Evolutionary conservation across 805 yeast genomes (phyloP).

Genomic region (Teunomyces stri): DNA sequence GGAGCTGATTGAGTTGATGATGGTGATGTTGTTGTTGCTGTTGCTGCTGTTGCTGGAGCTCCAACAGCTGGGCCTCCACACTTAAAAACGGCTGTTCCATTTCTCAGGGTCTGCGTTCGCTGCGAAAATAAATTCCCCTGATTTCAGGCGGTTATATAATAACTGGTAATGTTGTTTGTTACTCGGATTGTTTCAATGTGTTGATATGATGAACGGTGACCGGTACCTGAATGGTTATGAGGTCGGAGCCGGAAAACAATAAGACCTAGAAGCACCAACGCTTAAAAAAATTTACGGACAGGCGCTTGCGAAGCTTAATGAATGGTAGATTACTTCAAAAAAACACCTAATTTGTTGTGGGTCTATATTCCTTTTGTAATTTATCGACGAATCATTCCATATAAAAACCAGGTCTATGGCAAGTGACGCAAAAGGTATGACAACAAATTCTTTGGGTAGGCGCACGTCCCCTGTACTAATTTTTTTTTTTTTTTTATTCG

Average conservation of each 20-base stretch:
- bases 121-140: no score
- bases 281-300: not conserved
- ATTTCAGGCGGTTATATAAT: no score
- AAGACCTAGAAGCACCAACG: not conserved
- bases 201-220: not conserved
- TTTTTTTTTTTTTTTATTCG: not conserved
- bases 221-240: slow-evolving; percentile 4
- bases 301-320: not conserved
- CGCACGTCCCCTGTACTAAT: not conserved
- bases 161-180: not conserved
- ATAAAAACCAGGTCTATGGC: not conserved
- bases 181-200: not conserved
- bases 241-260: not conserved
- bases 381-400: slow-evolving; percentile 1
- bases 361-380: not conserved
- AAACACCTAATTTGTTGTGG: no score
- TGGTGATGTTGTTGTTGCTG: slow-evolving; percentile 7
- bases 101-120: not conserved
- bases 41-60: slow-evolving; percentile 8
- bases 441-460: slow-evolving; percentile 1
- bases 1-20: slow-evolving; percentile 4
- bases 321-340: not conserved
- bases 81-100: slow-evolving; percentile 17
- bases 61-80: slow-evolving; percentile 11
- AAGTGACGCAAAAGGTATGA: slow-evolving; percentile 1